Base-by-base conservation (phyloP, 2,329 filamentous ascomycete genomes). In the Claviceps fusiformis region DNA sequence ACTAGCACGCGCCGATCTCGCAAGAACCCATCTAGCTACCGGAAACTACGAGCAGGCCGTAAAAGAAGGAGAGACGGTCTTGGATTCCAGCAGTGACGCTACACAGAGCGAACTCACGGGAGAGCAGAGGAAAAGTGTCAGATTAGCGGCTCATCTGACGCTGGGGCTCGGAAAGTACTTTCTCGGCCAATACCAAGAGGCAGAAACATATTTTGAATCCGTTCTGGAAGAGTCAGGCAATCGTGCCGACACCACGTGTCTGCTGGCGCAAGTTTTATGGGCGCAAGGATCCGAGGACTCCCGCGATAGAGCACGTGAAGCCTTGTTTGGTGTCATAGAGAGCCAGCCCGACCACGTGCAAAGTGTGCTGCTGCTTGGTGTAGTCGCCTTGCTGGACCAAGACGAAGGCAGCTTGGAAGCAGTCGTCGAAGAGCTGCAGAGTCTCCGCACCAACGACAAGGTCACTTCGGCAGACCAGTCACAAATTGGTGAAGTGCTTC, bases 261-360 rank as follows among this genome's bases (percentile, higher is more conserved):
- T 96, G 13, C 76, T 97, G 13, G 87, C 91, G 0, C 89, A 97
- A 69, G 87, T 97, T 0, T 77, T 97, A 0, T 98, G 93, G 92
- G 91, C 91, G 0, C 89, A 89, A 60, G 90, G 88, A 9, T 82
- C 83, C 0, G 81, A 85, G 7, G 77, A 83, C 0, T 87, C 91
- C 55, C 82, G 85, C 50, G 81, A 85, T 52, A 82, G 87, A 58
- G 91, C 92, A 17, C 80, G 89, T 3, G 83, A 87, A 53, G 81
- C 88, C 59, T 77, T 98, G 0, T 92, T 95, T 63, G 83, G 84
- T 15, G 84, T 87, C 41, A 84, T 95, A 13, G 88, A 91, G 62
- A 78, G 75, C 52, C 73, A 86, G 52, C 81, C 88, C 0, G 80
- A 83, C 1, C 90, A 97, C 61, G 80, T 95, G 1, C 85, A 85